These are phyloP conservation scores for Cordyceps tenuipes DNA, from an alignment of 2,329 filamentous ascomycete species.

Conservation along the genomic window DNA sequence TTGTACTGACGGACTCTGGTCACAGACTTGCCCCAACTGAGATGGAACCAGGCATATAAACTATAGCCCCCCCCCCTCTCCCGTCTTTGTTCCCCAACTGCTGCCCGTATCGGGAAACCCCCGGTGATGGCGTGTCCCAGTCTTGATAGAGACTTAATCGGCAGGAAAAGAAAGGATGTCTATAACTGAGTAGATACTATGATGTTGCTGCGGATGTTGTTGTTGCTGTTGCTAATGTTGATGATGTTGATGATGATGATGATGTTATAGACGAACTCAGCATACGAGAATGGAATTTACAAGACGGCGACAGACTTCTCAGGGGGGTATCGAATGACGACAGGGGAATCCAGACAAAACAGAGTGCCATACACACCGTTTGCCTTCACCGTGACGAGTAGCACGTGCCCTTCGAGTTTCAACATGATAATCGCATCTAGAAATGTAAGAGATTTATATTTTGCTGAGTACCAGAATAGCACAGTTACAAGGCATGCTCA, in stretches of 20 bases:
- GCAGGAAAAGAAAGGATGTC: no score
- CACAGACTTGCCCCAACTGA: slow-evolving; percentile 15
- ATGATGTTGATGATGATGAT: neutral
- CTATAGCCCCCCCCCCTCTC: neutral
- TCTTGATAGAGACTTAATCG: neutral
- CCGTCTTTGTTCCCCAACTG: no score
- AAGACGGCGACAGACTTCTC: neutral
- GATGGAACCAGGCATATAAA: neutral
- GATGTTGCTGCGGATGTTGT: neutral
- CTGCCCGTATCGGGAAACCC: neutral
- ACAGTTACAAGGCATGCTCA: neutral
- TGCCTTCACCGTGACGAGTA: neutral
- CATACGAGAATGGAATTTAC: neutral
- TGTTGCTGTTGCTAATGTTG: neutral
- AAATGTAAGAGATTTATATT: slow-evolving; percentile 12
- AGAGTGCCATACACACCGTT: neutral
- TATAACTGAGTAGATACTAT: neutral
- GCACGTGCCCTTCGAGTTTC: neutral
- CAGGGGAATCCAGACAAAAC: neutral
- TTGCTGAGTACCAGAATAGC: neutral
- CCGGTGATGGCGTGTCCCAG: neutral
- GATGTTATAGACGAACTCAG: neutral
- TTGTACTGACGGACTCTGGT: neutral
- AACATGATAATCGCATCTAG: neutral
- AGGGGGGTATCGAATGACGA: neutral